Percentiles rank a stretch among this genome's conserved stretches.
Evolutionary conservation across 2,329 filamentous ascomycete species (phyloP).

Genomic region (Chaetomiaceae sp.): DNA sequence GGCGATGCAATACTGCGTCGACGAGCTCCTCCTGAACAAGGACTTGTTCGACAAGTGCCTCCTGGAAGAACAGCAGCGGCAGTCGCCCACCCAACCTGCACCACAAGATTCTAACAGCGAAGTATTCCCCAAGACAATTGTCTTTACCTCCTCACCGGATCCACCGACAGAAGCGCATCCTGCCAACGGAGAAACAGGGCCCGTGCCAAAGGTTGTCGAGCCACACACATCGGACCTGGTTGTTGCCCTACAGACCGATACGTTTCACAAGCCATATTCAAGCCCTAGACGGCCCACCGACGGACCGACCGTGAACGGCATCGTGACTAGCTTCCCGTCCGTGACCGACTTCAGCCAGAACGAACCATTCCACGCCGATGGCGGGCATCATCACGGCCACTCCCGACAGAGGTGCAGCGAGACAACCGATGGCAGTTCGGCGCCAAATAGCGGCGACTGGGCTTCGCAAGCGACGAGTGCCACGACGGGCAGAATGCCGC

Average conservation of each 20-base stretch:
- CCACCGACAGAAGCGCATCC: slow-evolving; percentile 21
- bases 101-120: slow-evolving; percentile 29
- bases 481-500: slow-evolving; percentile 59
- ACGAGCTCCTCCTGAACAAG: slow-evolving; percentile 76
- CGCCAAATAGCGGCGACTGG: slow-evolving; percentile 54
- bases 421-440: slow-evolving; percentile 58
- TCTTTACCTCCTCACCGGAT: slow-evolving; percentile 33
- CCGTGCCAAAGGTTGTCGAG: slow-evolving; percentile 18
- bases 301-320: slow-evolving; percentile 44
- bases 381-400: slow-evolving; percentile 38
- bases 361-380: slow-evolving; percentile 45
- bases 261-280: slow-evolving; percentile 31
- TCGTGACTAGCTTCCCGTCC: slow-evolving; percentile 42
- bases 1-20: slow-evolving; percentile 75
- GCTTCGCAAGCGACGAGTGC: slow-evolving; percentile 60
- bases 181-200: slow-evolving; percentile 12
- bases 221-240: slow-evolving; percentile 27
- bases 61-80: slow-evolving; percentile 51
- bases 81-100: slow-evolving; percentile 29
- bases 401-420: slow-evolving; percentile 55
- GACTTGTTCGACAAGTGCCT: slow-evolving; percentile 66
- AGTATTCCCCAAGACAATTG: slow-evolving; percentile 45
- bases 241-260: slow-evolving; percentile 28
- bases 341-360: slow-evolving; percentile 46
- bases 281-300: slow-evolving; percentile 33